These are phyloP conservation scores for Diaporthe destruens DNA, from an alignment of 2,329 filamentous ascomycete genomes.

Conservation along the genomic window DNA sequence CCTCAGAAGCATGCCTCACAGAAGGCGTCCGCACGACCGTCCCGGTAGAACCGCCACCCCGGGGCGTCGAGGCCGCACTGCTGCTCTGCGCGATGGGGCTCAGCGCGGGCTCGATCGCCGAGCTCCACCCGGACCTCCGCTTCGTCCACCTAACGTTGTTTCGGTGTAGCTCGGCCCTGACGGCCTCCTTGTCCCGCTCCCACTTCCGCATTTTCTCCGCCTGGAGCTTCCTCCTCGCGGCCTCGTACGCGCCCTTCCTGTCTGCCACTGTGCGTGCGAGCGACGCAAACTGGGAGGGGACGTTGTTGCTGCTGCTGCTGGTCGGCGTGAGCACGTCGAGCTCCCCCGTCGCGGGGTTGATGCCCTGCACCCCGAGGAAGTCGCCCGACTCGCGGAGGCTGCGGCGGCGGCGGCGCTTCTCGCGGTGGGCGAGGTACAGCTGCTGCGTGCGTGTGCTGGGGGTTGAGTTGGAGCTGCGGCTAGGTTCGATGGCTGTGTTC, in stretches of 20 bases:
- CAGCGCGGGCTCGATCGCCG: slow-evolving; percentile 61
- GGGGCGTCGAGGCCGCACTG: slow-evolving; percentile 46
- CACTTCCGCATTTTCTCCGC: slow-evolving; percentile 59
- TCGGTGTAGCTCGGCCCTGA: slow-evolving; percentile 49
- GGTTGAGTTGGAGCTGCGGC: slow-evolving; percentile 32
- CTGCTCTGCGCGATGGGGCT: slow-evolving; percentile 60
- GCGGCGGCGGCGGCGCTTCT: slow-evolving; percentile 56
- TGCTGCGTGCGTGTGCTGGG: slow-evolving; percentile 40
- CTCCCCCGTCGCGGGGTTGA: slow-evolving; percentile 68
- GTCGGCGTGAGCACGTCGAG: slow-evolving; percentile 57
- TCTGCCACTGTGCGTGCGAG: slow-evolving; percentile 52
- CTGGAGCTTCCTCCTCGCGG: slow-evolving; percentile 61
- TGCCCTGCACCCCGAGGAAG: slow-evolving; percentile 69
- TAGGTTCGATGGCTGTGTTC: slow-evolving; percentile 50
- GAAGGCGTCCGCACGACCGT: slow-evolving; percentile 39
- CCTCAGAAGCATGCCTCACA: slow-evolving; percentile 27
- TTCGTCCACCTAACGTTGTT: slow-evolving; percentile 58
- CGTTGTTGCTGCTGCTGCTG: slow-evolving; percentile 8
- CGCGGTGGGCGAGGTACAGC: slow-evolving; percentile 51
- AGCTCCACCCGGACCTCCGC: slow-evolving; percentile 64
- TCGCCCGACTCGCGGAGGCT: slow-evolving; percentile 67
- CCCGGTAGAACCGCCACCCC: slow-evolving; percentile 39
- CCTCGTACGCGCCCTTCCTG: slow-evolving; percentile 51
- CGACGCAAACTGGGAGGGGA: slow-evolving; percentile 44
- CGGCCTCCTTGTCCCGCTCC: slow-evolving; percentile 55